Base-by-base conservation (phyloP, 2,329 filamentous ascomycete species). In the Fusarium verticillioides region DNA sequence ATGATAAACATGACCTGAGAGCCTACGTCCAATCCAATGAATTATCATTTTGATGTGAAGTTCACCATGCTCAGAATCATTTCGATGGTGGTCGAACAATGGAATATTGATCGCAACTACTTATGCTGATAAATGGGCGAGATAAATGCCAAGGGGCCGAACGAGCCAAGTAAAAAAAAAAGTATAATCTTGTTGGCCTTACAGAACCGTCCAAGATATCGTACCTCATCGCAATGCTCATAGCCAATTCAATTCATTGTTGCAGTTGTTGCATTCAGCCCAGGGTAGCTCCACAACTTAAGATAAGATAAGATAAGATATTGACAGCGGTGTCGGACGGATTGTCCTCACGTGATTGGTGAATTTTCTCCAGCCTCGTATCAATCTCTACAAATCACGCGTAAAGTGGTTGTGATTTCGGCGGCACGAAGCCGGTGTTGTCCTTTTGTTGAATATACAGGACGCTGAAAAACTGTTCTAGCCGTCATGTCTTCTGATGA, bases 361-460 rank as follows among this genome's bases (percentile, higher is more conserved):
- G 18, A 44, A n/a, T 54, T 34, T 70, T 70, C 46, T 47, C 37
- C 26, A 47, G 39, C 39, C 13, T 46, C 8, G 40, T 43, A n/a
- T n/a, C 12, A 58, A 47, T n/a, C 19, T 43, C 30, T 21, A 47
- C 60, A 65, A 70, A 59, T 54, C 59, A 69, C 65, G 26, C 36
- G 59, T 59, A 42, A 47, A 69, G 52, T 39, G 40, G 36, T 15
- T 30, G 16, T 30, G 16, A 30, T 21, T 23, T 32, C 32, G 26
- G 21, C 7, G 21, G 23, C 11, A 8, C 23, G 23, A 6, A 21
- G 5, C 5, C 6, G 2, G 5, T 16, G 34, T 26, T 18, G 1
- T 3, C 28, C 4, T 21, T 23, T 9, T 13, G 23, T 26, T 16
- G 1, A 15, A 3, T 9, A 7, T 4, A 8, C 2, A 15, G 11